Conservation (phyloP, 1,284 basidiomycete genomes). For the Melampsora americana region DNA sequence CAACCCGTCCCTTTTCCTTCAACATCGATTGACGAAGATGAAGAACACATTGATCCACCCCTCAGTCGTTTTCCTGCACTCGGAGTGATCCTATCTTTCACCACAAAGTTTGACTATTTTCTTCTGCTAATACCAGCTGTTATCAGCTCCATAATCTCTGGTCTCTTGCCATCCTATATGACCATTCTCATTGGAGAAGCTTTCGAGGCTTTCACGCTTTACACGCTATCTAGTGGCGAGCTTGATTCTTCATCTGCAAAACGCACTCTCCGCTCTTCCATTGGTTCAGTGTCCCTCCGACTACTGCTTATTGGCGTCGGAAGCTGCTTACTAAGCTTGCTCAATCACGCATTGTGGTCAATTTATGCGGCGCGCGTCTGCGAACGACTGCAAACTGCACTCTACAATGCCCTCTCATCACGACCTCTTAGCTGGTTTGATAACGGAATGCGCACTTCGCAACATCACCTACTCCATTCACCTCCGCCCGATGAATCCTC, state of each 20-base stretch:
- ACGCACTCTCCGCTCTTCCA: slow-evolving; percentile 60
- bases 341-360: slow-evolving; percentile 78
- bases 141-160: slow-evolving; percentile 65
- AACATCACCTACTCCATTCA: background rate
- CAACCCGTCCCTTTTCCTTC: background rate
- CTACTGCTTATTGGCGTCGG: slow-evolving; percentile 70
- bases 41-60: background rate
- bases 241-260: slow-evolving; percentile 45
- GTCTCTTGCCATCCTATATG: slow-evolving; percentile 86
- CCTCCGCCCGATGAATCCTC: background rate
- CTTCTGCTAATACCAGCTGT: slow-evolving; percentile 66
- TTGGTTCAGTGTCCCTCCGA: slow-evolving; percentile 66
- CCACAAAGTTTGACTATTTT: slow-evolving; percentile 46
- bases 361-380: slow-evolving; percentile 78
- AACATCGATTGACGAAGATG: background rate
- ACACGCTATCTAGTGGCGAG: slow-evolving; percentile 56
- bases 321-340: slow-evolving; percentile 68
- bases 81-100: slow-evolving; percentile 48
- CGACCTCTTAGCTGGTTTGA: slow-evolving; percentile 51
- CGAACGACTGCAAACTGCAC: slow-evolving; percentile 64
- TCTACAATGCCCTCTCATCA: slow-evolving; percentile 68
- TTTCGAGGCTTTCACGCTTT: slow-evolving; percentile 71
- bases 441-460: slow-evolving; percentile 46
- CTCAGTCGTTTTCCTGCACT: slow-evolving; percentile 37
- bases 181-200: slow-evolving; percentile 80